Conservation (phyloP, 1,284 basidiomycete species). For the Fomitopsis betulina region DNA sequence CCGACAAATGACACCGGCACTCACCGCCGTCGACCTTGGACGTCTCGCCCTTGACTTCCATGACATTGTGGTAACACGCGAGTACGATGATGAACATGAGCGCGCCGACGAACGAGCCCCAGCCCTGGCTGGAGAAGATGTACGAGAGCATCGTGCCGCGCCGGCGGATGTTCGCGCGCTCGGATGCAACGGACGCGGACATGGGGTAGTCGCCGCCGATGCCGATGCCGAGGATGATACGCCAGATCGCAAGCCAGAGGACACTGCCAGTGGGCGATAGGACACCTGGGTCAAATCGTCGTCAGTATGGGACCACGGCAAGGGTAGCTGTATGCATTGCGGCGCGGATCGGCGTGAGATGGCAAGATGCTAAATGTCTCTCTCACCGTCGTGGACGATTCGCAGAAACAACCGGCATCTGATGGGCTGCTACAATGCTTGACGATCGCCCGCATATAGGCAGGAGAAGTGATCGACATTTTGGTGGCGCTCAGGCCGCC, state of each 20-base stretch:
- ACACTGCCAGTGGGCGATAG: slow-evolving; percentile 43
- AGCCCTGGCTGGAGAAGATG: slow-evolving; percentile 75
- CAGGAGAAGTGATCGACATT: neutral
- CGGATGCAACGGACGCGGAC: slow-evolving; percentile 67
- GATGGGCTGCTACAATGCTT: too few species aligned
- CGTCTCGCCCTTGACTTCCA: slow-evolving; percentile 51
- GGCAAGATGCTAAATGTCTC: too few species aligned
- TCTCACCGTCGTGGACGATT: too few species aligned
- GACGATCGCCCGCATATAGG: too few species aligned
- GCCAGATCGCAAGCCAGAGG: slow-evolving; percentile 61
- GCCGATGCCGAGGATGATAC: slow-evolving; percentile 70
- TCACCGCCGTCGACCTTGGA: slow-evolving; percentile 64
- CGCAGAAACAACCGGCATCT: too few species aligned
- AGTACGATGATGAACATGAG: slow-evolving; percentile 69
- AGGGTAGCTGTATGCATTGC: neutral
- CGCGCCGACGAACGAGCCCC: slow-evolving; percentile 67
- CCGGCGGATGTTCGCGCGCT: slow-evolving; percentile 64
- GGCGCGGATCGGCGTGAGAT: neutral
- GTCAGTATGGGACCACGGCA: neutral
- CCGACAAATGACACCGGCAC: slow-evolving; percentile 10
- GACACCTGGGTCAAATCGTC: slow-evolving; percentile 20
- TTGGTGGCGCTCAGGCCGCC: neutral
- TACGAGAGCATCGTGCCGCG: slow-evolving; percentile 73
- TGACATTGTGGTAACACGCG: slow-evolving; percentile 60
- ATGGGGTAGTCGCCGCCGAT: slow-evolving; percentile 86